A percentile compares a stretch with the other conserved stretches of the same genome.
These are phyloP conservation scores for Larix kaempferi DNA, from an alignment of 75 land plant species.

Conservation along the genomic window DNA sequence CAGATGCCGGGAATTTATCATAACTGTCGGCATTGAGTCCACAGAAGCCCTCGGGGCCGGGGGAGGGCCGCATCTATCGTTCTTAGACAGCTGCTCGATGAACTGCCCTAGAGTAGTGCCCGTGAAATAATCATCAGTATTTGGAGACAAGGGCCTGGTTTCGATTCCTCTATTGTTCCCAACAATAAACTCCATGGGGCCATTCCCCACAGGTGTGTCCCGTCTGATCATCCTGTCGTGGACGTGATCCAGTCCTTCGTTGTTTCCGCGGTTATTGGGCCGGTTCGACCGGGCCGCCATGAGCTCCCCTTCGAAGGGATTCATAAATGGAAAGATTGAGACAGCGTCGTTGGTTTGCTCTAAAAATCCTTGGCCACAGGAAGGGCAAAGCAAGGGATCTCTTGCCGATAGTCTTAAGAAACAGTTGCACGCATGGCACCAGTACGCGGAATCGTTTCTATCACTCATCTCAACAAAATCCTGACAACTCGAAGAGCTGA, in stretches of 20 bases:
- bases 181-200: not conserved
- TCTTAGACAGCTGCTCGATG: constrained; percentile 41
- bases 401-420: not conserved
- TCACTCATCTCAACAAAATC: not conserved
- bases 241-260: too few relatives aligned
- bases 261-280: too few relatives aligned
- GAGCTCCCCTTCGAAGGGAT: not conserved
- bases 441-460: not conserved
- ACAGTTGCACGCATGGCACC: not conserved
- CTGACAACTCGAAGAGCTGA: too few relatives aligned
- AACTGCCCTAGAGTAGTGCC: constrained; percentile 43
- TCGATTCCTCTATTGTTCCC: not conserved
- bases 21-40: constrained; percentile 75
- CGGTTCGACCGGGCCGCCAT: not conserved
- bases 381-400: not conserved
- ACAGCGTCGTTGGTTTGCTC: not conserved
- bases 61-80: constrained; percentile 56
- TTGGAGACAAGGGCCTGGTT: constrained; percentile 4
- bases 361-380: not conserved
- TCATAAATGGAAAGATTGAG: not conserved
- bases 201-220: constrained; percentile 19
- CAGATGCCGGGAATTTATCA: constrained; percentile 34
- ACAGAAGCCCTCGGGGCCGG: constrained; percentile 68
- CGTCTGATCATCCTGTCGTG: not conserved
- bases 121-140: constrained; percentile 32